These are phyloP conservation scores for Pseudogymnoascus destructans DNA, from an alignment of 2,329 filamentous ascomycete genomes.

Conservation along the genomic window DNA sequence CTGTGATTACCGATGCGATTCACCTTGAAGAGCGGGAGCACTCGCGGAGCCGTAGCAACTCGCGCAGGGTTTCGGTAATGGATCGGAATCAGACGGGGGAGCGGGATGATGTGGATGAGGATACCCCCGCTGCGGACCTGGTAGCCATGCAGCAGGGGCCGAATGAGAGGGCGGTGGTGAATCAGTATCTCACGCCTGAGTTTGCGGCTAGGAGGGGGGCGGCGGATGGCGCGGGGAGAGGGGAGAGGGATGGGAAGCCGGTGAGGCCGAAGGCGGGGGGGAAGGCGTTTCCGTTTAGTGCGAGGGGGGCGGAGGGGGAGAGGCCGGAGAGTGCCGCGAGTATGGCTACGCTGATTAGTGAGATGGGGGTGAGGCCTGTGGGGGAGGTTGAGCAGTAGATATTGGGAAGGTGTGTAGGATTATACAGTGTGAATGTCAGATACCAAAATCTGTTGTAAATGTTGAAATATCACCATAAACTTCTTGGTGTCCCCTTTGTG, in stretches of 20 bases:
- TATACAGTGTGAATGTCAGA: not conserved
- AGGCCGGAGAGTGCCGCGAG: conserved; percentile 46
- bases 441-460: not conserved
- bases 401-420: not conserved
- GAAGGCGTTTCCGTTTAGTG: conserved; percentile 59
- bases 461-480: not conserved
- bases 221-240: not conserved
- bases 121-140: conserved; percentile 33
- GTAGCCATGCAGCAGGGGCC: conserved; percentile 30
- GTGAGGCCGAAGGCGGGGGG: conserved; percentile 53
- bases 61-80: conserved; percentile 34
- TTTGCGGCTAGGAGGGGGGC: conserved; percentile 12
- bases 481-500: not conserved
- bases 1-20: conserved; percentile 12
- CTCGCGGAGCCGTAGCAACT: conserved; percentile 28
- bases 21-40: conserved; percentile 12
- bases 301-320: conserved; percentile 31
- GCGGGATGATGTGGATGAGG: conserved; percentile 25
- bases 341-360: conserved; percentile 48
- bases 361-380: conserved; percentile 19
- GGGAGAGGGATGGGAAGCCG: not conserved
- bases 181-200: conserved; percentile 14
- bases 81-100: conserved; percentile 38
- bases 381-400: not conserved
- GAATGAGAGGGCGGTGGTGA: conserved; percentile 26